These are phyloP conservation scores for Chlamydomonas applanata DNA, from an alignment of 139 green algal genomes.

Conservation along the genomic window DNA sequence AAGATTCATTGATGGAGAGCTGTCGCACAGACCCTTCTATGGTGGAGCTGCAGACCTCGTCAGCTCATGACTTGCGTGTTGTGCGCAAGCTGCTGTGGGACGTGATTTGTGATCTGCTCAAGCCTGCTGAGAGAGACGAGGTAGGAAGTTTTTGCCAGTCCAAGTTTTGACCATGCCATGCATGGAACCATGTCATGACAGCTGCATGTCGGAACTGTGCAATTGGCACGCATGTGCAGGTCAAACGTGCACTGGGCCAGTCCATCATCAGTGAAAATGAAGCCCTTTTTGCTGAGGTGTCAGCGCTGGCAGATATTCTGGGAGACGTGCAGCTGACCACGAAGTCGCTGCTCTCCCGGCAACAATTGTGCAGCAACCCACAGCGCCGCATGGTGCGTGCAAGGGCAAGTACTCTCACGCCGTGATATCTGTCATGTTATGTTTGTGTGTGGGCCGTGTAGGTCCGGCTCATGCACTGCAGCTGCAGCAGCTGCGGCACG, in stretches of 20 bases:
- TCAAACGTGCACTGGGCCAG: conserved; percentile 27
- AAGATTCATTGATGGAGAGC: too few species aligned
- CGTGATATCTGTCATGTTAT: too few species aligned
- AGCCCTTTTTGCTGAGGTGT: conserved; percentile 32
- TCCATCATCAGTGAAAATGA: conserved; percentile 34
- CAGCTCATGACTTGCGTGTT: conserved; percentile 27
- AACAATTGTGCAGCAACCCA: conserved; percentile 28
- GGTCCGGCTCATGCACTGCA: neutral
- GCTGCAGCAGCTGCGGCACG: neutral
- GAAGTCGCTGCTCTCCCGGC: conserved; percentile 1
- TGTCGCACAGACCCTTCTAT: too few species aligned
- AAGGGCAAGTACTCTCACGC: too few species aligned
- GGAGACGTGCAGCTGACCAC: conserved; percentile 45
- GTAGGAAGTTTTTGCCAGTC: conserved; percentile 12
- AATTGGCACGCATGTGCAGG: conserved; percentile 15
- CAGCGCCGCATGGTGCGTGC: conserved; percentile 32
- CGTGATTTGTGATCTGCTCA: conserved; percentile 24
- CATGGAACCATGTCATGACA: neutral
- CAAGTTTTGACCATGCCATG: neutral
- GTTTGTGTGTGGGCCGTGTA: too few species aligned
- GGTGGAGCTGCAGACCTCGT: neutral
- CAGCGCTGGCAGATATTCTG: conserved; percentile 40
- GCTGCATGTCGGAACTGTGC: neutral
- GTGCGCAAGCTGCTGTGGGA: conserved; percentile 37
- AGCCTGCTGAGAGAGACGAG: conserved; percentile 40